A percentile compares a stretch with the other conserved stretches of the same genome.
Evolutionary conservation across 345 rosid genomes (phyloP).

Genomic region (Aegle marmelos): DNA sequence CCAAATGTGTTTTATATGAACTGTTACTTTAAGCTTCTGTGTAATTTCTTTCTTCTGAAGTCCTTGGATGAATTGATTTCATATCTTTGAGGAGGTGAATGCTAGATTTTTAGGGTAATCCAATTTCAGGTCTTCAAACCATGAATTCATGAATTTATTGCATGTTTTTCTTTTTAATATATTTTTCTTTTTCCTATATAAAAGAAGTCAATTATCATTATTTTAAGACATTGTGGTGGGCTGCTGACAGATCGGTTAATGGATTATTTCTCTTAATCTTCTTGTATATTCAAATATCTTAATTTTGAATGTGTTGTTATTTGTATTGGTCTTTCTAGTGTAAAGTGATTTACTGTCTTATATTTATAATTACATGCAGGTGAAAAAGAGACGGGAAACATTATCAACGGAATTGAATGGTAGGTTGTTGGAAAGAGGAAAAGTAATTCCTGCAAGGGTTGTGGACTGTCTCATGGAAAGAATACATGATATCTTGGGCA

Average conservation of each 20-base stretch:
- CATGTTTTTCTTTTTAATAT: no score
- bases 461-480: slow-evolving; percentile 38
- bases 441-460: slow-evolving; percentile 26
- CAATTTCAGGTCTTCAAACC: not conserved
- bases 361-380: slow-evolving; percentile 28
- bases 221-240: not conserved
- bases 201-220: no score
- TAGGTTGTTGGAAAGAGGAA: slow-evolving; percentile 31
- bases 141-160: not conserved
- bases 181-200: no score
- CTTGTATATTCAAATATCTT: not conserved
- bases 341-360: not conserved
- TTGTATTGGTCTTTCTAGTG: not conserved
- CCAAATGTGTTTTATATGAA: not conserved
- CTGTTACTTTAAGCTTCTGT: not conserved
- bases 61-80: not conserved
- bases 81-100: not conserved
- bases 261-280: not conserved
- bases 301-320: not conserved
- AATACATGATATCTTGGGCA: slow-evolving; percentile 20
- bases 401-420: slow-evolving; percentile 41
- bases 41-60: not conserved
- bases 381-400: slow-evolving; percentile 44
- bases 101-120: not conserved
- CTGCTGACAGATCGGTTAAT: not conserved